phyloP scores from a whole-genome alignment of 257 asterid species.

The Ilex aquifolium region DNA sequence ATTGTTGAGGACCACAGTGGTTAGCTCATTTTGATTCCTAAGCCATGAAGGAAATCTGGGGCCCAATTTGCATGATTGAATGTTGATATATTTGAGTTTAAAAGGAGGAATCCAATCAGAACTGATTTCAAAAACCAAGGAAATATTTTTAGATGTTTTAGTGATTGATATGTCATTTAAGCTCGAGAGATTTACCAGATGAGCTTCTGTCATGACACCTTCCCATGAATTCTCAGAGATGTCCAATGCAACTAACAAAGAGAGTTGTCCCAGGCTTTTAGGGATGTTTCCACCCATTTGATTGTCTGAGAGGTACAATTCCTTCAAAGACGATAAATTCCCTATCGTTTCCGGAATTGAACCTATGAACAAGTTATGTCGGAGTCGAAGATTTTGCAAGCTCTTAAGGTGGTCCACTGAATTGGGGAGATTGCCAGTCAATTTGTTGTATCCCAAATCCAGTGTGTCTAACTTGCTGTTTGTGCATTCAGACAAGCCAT shows the following conservation, averaged over 20 bases:
- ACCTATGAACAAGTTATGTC: conserved; percentile 22
- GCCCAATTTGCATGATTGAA: no score
- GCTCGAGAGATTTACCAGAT: conserved; percentile 25
- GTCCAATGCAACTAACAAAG: no score
- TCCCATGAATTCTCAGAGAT: no score
- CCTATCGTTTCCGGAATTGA: conserved; percentile 29
- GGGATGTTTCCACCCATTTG: conserved; percentile 28
- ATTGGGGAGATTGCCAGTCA: conserved; percentile 18
- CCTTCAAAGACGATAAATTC: conserved; percentile 18
- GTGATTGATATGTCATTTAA: conserved; percentile 23
- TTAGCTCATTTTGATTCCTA: conserved; percentile 24
- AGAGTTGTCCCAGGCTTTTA: conserved; percentile 13
- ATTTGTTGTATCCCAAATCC: conserved; percentile 15
- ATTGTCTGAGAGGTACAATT: conserved; percentile 8
- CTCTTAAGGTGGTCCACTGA: conserved; percentile 21
- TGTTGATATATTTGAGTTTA: no score
- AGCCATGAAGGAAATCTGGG: conserved; percentile 12
- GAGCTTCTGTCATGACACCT: conserved; percentile 22
- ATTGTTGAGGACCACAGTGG: conserved; percentile 16
- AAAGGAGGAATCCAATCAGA: neutral
- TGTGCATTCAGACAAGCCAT: conserved; percentile 22
- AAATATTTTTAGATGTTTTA: conserved; percentile 5
- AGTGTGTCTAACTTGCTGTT: conserved; percentile 17
- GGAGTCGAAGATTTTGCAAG: conserved; percentile 16
- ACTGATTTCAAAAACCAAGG: conserved; percentile 27